Evolutionary conservation across 2,329 filamentous ascomycete genomes (phyloP).

Genomic region (Zymoseptoria crescenta): DNA sequence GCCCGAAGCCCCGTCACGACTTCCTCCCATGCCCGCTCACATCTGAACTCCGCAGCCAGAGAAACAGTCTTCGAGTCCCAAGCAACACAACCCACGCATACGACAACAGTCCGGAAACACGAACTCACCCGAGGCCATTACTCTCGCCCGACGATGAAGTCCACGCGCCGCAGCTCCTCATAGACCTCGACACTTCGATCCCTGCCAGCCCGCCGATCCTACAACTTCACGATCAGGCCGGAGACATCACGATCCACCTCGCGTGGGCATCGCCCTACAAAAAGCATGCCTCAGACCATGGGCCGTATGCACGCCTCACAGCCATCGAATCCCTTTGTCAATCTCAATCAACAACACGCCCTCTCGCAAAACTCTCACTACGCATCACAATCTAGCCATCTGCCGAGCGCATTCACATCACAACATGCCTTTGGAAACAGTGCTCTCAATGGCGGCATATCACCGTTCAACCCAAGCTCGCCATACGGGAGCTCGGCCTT

Average conservation of each 20-base stretch:
- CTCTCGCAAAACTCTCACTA: constrained; percentile 26
- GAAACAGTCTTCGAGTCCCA: neutral
- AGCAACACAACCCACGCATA: neutral
- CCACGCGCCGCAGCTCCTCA: neutral
- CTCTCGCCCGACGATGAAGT: neutral
- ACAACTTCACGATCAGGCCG: neutral
- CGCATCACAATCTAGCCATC: constrained; percentile 22
- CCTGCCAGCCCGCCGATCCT: neutral
- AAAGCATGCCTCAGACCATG: constrained; percentile 30
- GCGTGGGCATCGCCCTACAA: neutral
- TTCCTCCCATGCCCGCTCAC: neutral
- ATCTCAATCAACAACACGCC: constrained; percentile 42
- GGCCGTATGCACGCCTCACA: constrained; percentile 52
- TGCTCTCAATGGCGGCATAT: constrained; percentile 36
- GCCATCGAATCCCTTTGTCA: constrained; percentile 52
- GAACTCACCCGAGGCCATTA: too few species aligned
- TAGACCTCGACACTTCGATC: neutral
- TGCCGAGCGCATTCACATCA: constrained; percentile 36
- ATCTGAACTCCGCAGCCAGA: neutral
- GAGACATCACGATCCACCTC: neutral
- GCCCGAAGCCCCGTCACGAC: neutral
- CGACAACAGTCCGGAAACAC: neutral
- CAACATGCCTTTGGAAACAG: constrained; percentile 26
- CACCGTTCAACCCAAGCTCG: constrained; percentile 28
- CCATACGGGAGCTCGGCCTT: constrained; percentile 26